A percentile compares a stretch with the other conserved stretches of the same genome.
Conservation (phyloP, 139 green algal genomes). For the Coelastrella sp. region DNA sequence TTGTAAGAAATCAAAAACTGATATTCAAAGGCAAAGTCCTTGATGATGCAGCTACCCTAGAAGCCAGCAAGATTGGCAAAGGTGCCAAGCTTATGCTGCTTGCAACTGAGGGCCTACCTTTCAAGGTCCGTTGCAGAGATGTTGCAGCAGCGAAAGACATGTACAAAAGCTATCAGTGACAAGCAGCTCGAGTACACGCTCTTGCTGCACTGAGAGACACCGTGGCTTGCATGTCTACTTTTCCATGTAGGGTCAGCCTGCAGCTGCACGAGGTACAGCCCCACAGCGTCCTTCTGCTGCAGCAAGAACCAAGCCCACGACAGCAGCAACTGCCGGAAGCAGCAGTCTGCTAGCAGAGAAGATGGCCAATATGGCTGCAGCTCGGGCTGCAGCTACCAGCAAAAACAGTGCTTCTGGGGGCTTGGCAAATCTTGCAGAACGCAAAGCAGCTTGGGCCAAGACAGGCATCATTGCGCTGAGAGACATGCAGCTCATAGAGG, state of each 20-base stretch:
- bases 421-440: constrained; percentile 47
- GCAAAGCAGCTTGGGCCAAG: constrained; percentile 64
- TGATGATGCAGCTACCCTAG: constrained; percentile 21
- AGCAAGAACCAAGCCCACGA: neutral
- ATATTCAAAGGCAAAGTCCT: constrained; percentile 72
- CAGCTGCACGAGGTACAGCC: neutral
- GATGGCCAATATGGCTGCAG: constrained; percentile 6
- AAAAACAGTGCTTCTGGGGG: neutral
- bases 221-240: neutral
- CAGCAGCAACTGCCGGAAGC: neutral
- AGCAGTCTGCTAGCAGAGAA: constrained; percentile 13
- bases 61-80: constrained; percentile 47
- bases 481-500: constrained; percentile 56
- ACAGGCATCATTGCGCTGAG: constrained; percentile 71
- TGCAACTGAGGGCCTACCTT: constrained; percentile 32
- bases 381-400: constrained; percentile 22
- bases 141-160: too few relatives aligned
- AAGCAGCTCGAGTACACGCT: too few relatives aligned
- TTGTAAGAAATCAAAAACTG: constrained; percentile 74
- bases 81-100: constrained; percentile 83
- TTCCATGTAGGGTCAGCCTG: constrained; percentile 2
- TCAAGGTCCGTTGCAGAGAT: neutral
- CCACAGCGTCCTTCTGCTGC: constrained; percentile 8
- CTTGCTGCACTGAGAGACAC: too few relatives aligned
- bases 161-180: too few relatives aligned